A percentile compares a stretch with the other conserved stretches of the same genome.
Evolutionary conservation across 176 grass and related monocot genomes (phyloP).

Genomic region (Lolium rigidum): DNA sequence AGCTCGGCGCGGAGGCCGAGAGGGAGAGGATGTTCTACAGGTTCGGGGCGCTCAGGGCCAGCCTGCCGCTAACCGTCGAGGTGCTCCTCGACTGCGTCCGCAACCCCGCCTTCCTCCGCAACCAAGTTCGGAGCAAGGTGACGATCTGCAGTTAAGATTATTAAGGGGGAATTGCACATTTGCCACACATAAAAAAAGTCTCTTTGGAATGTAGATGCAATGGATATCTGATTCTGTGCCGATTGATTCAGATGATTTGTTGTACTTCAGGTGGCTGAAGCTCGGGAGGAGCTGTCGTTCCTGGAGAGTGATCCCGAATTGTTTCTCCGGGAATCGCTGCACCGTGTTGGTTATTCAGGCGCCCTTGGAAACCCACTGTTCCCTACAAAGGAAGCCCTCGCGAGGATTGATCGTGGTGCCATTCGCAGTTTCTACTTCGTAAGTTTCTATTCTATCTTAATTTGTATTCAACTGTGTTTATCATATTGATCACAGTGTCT

Average conservation of each 20-base stretch:
- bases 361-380: constrained; percentile 50
- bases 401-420: constrained; percentile 40
- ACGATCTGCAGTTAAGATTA: background rate
- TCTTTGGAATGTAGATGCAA: background rate
- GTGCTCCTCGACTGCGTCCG: constrained; percentile 60
- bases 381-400: constrained; percentile 29
- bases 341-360: constrained; percentile 55
- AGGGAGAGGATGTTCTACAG: constrained; percentile 54
- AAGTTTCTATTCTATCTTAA: background rate
- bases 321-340: constrained; percentile 53
- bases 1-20: constrained; percentile 46
- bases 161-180: background rate
- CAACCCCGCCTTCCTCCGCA: constrained; percentile 52
- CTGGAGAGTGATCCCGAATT: constrained; percentile 38
- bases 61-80: constrained; percentile 46
- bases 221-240: too few relatives aligned
- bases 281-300: constrained; percentile 39
- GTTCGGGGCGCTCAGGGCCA: constrained; percentile 49
- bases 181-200: background rate
- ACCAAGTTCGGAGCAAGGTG: constrained; percentile 58
- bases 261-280: constrained; percentile 44
- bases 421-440: constrained; percentile 6
- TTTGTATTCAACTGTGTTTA: background rate
- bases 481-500: background rate
- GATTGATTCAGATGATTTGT: background rate